Evolutionary conservation across 257 asterid species (phyloP).

Genomic region (Penstemon newberryi): DNA sequence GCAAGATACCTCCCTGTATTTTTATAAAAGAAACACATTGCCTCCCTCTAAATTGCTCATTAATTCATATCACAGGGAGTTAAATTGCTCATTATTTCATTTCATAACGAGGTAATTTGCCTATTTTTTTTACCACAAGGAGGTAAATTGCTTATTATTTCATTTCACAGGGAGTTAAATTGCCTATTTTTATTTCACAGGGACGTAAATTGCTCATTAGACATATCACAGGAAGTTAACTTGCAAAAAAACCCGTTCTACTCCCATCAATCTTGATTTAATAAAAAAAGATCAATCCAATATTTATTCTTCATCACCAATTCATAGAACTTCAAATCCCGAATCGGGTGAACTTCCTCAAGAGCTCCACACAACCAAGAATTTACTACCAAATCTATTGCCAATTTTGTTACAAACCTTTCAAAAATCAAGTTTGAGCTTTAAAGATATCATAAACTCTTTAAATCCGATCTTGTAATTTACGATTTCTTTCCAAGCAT

Average conservation of each 20-base stretch:
- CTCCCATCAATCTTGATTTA: constrained; percentile 39
- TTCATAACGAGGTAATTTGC: too few relatives aligned
- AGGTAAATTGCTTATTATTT: too few relatives aligned
- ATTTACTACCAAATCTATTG: constrained; percentile 36
- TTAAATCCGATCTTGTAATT: constrained; percentile 34
- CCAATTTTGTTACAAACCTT: constrained; percentile 34
- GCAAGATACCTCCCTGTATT: too few relatives aligned
- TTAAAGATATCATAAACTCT: constrained; percentile 16
- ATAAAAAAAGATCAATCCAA: constrained; percentile 3
- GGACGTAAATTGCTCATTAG: too few relatives aligned
- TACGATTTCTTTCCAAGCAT: constrained; percentile 36
- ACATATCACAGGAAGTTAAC: too few relatives aligned
- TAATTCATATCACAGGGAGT: too few relatives aligned
- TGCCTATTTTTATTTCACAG: too few relatives aligned
- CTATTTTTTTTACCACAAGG: too few relatives aligned
- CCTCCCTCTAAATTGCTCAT: too few relatives aligned
- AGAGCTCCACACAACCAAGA: constrained; percentile 44
- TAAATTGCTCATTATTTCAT: too few relatives aligned
- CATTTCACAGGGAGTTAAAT: too few relatives aligned
- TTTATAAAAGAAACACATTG: too few relatives aligned
- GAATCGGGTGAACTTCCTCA: constrained; percentile 33
- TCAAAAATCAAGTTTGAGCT: constrained; percentile 25
- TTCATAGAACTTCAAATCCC: constrained; percentile 33
- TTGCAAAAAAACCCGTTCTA: constrained; percentile 16
- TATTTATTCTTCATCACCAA: constrained; percentile 3